Conservation (phyloP, 2,329 filamentous ascomycete species). For the Metarhizium album region DNA sequence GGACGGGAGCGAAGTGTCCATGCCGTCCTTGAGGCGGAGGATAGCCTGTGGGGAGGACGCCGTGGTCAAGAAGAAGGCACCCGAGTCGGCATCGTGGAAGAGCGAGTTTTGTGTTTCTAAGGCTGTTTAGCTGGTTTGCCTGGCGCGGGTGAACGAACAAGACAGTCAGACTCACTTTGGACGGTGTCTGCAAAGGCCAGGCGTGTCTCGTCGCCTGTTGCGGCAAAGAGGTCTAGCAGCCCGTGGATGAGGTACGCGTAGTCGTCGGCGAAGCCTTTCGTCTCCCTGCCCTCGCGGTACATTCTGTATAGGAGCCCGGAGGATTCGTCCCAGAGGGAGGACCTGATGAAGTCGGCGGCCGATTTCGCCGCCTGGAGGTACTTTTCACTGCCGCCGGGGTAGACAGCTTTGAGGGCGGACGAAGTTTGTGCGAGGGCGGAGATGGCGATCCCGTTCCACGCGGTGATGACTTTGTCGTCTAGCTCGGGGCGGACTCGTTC, state of each 20-base stretch:
- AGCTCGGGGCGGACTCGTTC: conserved; percentile 67
- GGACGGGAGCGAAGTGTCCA: conserved; percentile 84
- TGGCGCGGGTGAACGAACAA: neutral
- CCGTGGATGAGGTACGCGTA: conserved; percentile 84
- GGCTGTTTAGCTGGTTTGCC: neutral
- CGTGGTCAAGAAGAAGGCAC: conserved; percentile 65
- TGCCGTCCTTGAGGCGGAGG: conserved; percentile 85
- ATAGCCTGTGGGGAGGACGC: conserved; percentile 56
- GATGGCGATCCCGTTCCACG: conserved; percentile 84
- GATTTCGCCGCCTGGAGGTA: conserved; percentile 58
- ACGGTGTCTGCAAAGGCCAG: conserved; percentile 72
- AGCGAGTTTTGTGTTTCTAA: conserved; percentile 59
- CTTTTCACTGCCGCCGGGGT: conserved; percentile 42
- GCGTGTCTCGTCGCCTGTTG: conserved; percentile 65
- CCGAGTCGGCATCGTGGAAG: conserved; percentile 61
- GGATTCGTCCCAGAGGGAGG: conserved; percentile 58
- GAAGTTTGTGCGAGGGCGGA: conserved; percentile 67
- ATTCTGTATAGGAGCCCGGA: conserved; percentile 60
- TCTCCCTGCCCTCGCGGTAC: conserved; percentile 56
- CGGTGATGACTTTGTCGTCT: conserved; percentile 80
- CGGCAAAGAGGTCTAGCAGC: conserved; percentile 73
- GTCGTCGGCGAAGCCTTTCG: conserved; percentile 78
- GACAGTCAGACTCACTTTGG: conserved; percentile 53
- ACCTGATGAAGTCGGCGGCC: conserved; percentile 61
- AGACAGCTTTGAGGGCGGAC: conserved; percentile 52